Base-by-base conservation (phyloP, 306 rosid genomes). In the Argentina anserina region DNA sequence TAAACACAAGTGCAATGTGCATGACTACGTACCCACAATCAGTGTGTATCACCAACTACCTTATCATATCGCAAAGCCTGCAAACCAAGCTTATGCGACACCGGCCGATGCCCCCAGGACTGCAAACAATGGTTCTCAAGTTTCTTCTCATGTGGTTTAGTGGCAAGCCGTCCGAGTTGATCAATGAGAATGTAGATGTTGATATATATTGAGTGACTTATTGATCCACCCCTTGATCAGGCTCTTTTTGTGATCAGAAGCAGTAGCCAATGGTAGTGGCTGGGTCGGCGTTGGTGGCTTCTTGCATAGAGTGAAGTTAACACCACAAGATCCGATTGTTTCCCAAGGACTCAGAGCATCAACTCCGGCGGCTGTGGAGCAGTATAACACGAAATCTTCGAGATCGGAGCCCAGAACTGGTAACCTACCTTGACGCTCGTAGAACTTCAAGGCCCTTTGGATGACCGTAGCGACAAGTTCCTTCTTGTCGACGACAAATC, bases 301-400 rank as follows among this genome's bases (percentile, higher is more conserved):
- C 83, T 85, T 90, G 80, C 84, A 77, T 53, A 90, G 81, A 78
- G 80, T 74, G 80, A 90, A 84, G 42, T 75, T 85, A 79, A 87
- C 75, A 13, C 18, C 84, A 43, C 75, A 59, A 65, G 82, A 75
- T 73, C 92, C 92, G 53, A 90, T 85, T 14, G 69, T 31, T 55
- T 87, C 94, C 84, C 53, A 43, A 18, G 88, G 88, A 75, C 74
- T 88, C 78, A 88, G 73, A 73, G 88, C 97, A 18, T 50, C 58
- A 21, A 23, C 13, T 11, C 29, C 29, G 28, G 58, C 58, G 13
- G 59, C 23, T 11, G 74, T 75, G 7, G 81, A 42, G 28, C 72
- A 79, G 29, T 79, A 70, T 60, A 81, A 84, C 71, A 76, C 36
- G 39, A 85, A 81, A 26, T 74, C 55, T 3, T 64, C 34, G 50